Evolutionary conservation across 2,329 filamentous ascomycete genomes (phyloP).

Genomic region (Aspergillus versicolor): DNA sequence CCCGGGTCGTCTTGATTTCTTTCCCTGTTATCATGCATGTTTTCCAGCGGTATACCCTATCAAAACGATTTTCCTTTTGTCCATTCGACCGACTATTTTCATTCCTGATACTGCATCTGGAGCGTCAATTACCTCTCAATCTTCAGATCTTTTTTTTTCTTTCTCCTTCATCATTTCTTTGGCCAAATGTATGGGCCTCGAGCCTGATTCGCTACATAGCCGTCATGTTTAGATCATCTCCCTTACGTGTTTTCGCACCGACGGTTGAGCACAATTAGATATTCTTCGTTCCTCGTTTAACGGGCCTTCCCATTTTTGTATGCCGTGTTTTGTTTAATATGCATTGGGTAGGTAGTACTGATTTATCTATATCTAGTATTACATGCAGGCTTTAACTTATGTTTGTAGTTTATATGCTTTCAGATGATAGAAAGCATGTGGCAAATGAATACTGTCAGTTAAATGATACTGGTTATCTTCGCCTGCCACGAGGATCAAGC

Average conservation of each 20-base stretch:
- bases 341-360: not conserved
- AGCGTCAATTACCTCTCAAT: slow-evolving; percentile 11
- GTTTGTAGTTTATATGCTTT: too few species aligned
- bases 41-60: slow-evolving; percentile 34
- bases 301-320: not conserved
- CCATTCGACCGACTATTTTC: slow-evolving; percentile 15
- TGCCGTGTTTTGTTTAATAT: not conserved
- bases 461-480: not conserved
- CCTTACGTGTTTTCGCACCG: not conserved
- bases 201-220: not conserved
- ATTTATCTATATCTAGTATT: not conserved
- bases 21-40: slow-evolving; percentile 20
- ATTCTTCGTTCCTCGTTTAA: not conserved
- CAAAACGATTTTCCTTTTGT: slow-evolving; percentile 25
- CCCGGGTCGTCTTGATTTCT: slow-evolving; percentile 4
- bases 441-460: too few species aligned
- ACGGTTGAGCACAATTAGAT: not conserved
- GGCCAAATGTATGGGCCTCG: slow-evolving; percentile 20
- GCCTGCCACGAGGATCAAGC: not conserved
- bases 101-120: slow-evolving; percentile 10
- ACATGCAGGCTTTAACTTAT: not conserved
- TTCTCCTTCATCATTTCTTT: slow-evolving; percentile 10
- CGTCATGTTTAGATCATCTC: not conserved
- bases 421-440: too few species aligned
- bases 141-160: slow-evolving; percentile 8